These are phyloP conservation scores for Metroxylon sagu DNA, from an alignment of 176 grass and related monocot genomes.

Conservation along the genomic window DNA sequence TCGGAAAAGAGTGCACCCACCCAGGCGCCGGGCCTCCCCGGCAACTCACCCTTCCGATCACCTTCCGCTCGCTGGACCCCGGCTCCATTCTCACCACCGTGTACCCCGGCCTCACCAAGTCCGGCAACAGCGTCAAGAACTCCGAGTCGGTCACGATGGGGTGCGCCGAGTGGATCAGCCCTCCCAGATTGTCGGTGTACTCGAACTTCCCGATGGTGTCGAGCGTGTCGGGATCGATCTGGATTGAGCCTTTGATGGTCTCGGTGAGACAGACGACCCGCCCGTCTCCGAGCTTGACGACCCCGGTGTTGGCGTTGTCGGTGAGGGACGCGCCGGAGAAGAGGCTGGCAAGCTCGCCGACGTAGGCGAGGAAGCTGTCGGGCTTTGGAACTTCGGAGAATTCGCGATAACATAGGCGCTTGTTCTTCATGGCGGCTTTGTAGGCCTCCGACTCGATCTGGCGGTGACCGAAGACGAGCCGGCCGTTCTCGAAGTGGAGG, in stretches of 20 bases:
- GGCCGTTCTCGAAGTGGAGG: conserved; percentile 56
- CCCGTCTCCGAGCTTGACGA: conserved; percentile 84
- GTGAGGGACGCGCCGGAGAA: conserved; percentile 87
- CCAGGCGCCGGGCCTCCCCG: conserved; percentile 77
- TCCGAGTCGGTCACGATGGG: conserved; percentile 73
- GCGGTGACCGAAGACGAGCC: conserved; percentile 53
- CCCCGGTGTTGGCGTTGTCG: conserved; percentile 97
- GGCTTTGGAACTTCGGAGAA: conserved; percentile 84
- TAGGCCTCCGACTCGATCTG: conserved; percentile 95
- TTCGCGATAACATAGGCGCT: conserved; percentile 81
- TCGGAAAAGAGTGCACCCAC: conserved; percentile 96
- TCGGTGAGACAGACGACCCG: conserved; percentile 93
- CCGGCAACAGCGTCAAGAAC: conserved; percentile 81
- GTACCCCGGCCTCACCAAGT: conserved; percentile 71
- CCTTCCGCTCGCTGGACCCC: conserved; percentile 63
- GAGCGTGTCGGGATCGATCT: conserved; percentile 82
- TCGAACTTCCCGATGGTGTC: conserved; percentile 81
- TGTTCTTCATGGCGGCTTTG: conserved; percentile 65
- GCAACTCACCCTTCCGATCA: conserved; percentile 77
- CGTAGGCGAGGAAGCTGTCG: conserved; percentile 32
- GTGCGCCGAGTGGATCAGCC: conserved; percentile 87
- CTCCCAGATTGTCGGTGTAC: conserved; percentile 63
- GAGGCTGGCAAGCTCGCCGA: conserved; percentile 62
- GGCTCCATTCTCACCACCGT: conserved; percentile 65
- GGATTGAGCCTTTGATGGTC: conserved; percentile 84